Conservation (phyloP, 1,284 basidiomycete genomes). For the Cutaneotrichosporon sp. region DNA sequence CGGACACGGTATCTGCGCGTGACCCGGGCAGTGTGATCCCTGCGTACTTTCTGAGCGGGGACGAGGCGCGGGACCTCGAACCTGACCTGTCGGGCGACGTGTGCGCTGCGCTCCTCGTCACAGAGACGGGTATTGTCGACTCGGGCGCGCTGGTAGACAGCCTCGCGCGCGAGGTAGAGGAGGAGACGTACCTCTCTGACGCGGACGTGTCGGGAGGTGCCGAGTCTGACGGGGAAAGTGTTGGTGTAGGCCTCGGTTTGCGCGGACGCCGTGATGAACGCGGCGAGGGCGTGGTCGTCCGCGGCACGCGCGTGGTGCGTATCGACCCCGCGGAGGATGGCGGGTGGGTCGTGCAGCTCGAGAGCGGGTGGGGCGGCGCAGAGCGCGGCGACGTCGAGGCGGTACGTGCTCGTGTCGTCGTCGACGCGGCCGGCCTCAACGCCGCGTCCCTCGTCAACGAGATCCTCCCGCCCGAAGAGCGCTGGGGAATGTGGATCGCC, state of each 20-base stretch:
- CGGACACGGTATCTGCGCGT: not conserved
- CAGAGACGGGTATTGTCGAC: slow-evolving; percentile 86
- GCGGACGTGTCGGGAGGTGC: not conserved
- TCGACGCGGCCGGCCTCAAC: slow-evolving; percentile 84
- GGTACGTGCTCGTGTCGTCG: slow-evolving; percentile 73
- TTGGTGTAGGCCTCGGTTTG: slow-evolving; percentile 47
- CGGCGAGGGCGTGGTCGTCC: slow-evolving; percentile 64
- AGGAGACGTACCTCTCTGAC: slow-evolving; percentile 27
- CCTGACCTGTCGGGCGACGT: slow-evolving; percentile 72
- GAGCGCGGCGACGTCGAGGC: slow-evolving; percentile 54
- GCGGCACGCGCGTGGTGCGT: slow-evolving; percentile 79
- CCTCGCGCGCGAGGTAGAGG: slow-evolving; percentile 67
- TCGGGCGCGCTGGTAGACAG: slow-evolving; percentile 75
- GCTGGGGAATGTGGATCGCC: slow-evolving; percentile 66
- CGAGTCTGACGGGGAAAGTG: not conserved
- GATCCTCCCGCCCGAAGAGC: slow-evolving; percentile 55
- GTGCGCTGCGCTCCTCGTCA: slow-evolving; percentile 68
- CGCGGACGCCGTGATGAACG: slow-evolving; percentile 9
- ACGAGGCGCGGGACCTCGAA: slow-evolving; percentile 70
- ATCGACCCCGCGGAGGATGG: slow-evolving; percentile 57
- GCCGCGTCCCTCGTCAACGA: slow-evolving; percentile 66
- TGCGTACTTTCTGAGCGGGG: slow-evolving; percentile 63
- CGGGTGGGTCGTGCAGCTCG: slow-evolving; percentile 59
- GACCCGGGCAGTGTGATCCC: slow-evolving; percentile 53
- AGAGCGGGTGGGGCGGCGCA: slow-evolving; percentile 58